Conservation (phyloP, 169 alveolate species). For the Plasmodium vivax region DNA sequence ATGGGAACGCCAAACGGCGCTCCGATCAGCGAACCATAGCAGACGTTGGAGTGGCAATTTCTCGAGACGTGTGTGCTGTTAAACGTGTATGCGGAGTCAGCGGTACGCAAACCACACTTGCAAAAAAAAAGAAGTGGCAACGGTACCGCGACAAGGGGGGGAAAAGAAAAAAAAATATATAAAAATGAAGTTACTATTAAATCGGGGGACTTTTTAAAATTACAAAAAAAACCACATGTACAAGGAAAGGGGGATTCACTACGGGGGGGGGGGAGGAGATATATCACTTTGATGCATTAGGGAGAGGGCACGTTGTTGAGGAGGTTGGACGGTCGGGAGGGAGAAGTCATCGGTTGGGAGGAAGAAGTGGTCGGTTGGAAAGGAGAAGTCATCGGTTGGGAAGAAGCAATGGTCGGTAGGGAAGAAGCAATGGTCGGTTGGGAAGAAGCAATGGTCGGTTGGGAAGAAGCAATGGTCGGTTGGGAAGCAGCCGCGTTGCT, state of each 20-base stretch:
- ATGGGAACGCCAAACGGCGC: background rate
- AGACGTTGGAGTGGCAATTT: background rate
- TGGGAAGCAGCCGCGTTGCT: background rate
- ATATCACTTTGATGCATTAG: background rate
- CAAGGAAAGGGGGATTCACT: background rate
- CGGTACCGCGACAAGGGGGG: background rate
- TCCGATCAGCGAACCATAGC: background rate
- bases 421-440: too few relatives aligned
- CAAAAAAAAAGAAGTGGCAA: background rate
- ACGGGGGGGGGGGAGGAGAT: background rate
- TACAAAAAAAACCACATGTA: background rate
- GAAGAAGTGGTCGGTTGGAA: background rate
- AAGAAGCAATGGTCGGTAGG: too few relatives aligned
- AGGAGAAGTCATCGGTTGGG: too few relatives aligned
- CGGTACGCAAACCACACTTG: background rate
- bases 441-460: too few relatives aligned
- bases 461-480: too few relatives aligned
- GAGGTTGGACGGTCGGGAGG: too few relatives aligned
- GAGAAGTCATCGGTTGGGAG: too few relatives aligned
- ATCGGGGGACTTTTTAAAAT: background rate
- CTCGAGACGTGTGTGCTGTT: background rate
- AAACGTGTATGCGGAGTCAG: background rate
- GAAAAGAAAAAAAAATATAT: background rate
- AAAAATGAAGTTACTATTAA: background rate
- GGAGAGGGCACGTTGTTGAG: background rate